These are phyloP conservation scores for Picochlorum sp. DNA, from an alignment of 139 green algal species.

Conservation along the genomic window DNA sequence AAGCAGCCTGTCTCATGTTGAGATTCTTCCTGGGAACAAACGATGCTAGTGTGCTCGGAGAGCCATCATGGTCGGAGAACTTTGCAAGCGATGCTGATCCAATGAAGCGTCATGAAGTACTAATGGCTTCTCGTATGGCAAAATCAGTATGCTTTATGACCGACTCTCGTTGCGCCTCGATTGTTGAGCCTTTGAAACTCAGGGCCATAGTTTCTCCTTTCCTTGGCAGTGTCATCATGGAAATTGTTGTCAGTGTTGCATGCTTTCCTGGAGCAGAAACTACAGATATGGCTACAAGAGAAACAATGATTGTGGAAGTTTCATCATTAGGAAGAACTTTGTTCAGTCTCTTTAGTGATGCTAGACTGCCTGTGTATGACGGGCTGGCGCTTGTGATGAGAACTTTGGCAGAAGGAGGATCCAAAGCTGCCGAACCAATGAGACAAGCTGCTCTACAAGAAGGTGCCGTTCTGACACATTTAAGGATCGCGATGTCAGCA, in stretches of 20 bases:
- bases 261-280: conserved; percentile 45
- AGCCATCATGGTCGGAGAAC: conserved; percentile 17
- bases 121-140: conserved; percentile 19
- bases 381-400: conserved; percentile 67
- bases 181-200: conserved; percentile 27
- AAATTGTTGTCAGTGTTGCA: conserved; percentile 46
- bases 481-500: conserved; percentile 36
- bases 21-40: conserved; percentile 58
- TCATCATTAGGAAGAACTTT: conserved; percentile 57
- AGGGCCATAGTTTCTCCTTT: conserved; percentile 17
- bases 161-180: conserved; percentile 14
- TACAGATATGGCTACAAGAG: conserved; percentile 52
- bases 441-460: conserved; percentile 69
- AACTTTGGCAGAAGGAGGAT: conserved; percentile 60
- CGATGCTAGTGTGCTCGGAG: conserved; percentile 24
- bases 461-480: conserved; percentile 71
- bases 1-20: conserved; percentile 62
- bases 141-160: conserved; percentile 53
- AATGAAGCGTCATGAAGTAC: conserved; percentile 10
- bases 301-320: conserved; percentile 35
- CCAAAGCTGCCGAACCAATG: conserved; percentile 66
- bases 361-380: conserved; percentile 45
- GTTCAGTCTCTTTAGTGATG: conserved; percentile 70
- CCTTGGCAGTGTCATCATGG: conserved; percentile 38
- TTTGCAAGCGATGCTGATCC: neutral